Evolutionary conservation across 805 yeast species (phyloP).

Genomic region (Metschnikowia gelsemii): DNA sequence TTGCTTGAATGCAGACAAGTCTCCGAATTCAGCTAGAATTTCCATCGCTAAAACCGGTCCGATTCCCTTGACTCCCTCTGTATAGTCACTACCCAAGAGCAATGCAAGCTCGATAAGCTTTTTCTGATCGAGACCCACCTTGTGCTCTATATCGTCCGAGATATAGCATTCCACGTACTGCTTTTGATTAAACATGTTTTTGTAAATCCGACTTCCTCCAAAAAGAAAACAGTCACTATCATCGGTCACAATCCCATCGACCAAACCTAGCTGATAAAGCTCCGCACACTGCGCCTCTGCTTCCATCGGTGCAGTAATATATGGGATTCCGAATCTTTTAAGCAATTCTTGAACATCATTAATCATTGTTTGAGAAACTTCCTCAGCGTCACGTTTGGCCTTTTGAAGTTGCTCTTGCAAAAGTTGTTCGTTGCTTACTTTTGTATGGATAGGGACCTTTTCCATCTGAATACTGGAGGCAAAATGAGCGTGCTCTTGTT

Average conservation of each 20-base stretch:
- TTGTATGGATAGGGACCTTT: constrained; percentile 31
- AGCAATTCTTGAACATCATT: constrained; percentile 87
- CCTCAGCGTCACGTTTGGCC: constrained; percentile 86
- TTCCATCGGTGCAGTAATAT: constrained; percentile 95
- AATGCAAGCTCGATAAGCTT: constrained; percentile 79
- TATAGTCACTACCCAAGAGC: constrained; percentile 90
- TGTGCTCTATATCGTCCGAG: constrained; percentile 53
- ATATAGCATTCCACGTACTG: constrained; percentile 86
- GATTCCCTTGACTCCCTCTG: constrained; percentile 86
- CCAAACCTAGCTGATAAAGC: constrained; percentile 61
- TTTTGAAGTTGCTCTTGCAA: constrained; percentile 62
- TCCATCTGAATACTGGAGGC: constrained; percentile 32
- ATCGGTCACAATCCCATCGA: constrained; percentile 95
- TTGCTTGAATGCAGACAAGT: constrained; percentile 39
- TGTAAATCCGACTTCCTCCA: constrained; percentile 82
- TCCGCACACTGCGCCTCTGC: constrained; percentile 99
- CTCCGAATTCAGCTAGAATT: constrained; percentile 77
- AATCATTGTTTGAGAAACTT: constrained; percentile 82
- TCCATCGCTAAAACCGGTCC: constrained; percentile 95
- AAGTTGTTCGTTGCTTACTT: constrained; percentile 44
- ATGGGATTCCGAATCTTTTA: constrained; percentile 89
- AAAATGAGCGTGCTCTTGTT: constrained; percentile 67
- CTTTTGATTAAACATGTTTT: constrained; percentile 92
- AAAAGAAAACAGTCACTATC: constrained; percentile 95
- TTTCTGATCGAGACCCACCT: constrained; percentile 61